phyloP scores from a whole-genome alignment of 2,329 filamentous ascomycete genomes.

The Thielaviopsis euricoi region DNA sequence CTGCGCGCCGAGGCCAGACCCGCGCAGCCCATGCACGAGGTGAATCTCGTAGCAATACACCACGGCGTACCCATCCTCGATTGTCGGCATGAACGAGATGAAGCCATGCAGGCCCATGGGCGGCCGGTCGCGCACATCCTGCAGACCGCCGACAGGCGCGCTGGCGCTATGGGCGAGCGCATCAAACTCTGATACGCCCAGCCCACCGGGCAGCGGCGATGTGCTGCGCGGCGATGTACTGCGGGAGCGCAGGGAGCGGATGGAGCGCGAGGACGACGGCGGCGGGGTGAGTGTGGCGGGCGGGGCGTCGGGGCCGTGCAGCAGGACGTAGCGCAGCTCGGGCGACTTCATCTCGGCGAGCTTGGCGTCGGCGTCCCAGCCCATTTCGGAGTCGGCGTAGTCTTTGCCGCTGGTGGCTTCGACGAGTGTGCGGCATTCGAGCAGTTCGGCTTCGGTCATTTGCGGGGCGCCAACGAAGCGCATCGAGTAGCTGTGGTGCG shows the following conservation, averaged over 20 bases:
- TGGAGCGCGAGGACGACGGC: conserved; percentile 7
- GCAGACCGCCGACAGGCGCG: neutral
- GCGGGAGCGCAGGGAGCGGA: conserved; percentile 4
- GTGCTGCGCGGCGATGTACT: neutral
- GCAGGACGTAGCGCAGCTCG: conserved; percentile 52
- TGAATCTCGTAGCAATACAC: conserved; percentile 72
- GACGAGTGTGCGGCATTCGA: conserved; percentile 39
- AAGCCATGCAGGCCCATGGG: conserved; percentile 31
- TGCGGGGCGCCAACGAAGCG: conserved; percentile 23
- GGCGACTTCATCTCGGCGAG: conserved; percentile 48
- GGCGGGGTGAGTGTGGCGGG: conserved; percentile 10
- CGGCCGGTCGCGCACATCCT: conserved; percentile 10
- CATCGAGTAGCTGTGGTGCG: conserved; percentile 25
- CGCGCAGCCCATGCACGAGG: conserved; percentile 36
- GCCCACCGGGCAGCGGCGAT: neutral
- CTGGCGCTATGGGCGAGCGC: neutral
- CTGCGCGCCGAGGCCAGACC: conserved; percentile 44
- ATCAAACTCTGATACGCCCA: conserved; percentile 4
- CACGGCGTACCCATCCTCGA: conserved; percentile 47
- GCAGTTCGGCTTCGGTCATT: conserved; percentile 29
- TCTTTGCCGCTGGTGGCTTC: conserved; percentile 45
- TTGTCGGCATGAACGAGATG: conserved; percentile 54
- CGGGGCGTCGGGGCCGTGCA: conserved; percentile 22
- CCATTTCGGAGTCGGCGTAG: conserved; percentile 44
- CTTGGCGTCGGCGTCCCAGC: conserved; percentile 49